These are phyloP conservation scores for Trapa bicornis DNA, from an alignment of 345 rosid genomes.

Conservation along the genomic window DNA sequence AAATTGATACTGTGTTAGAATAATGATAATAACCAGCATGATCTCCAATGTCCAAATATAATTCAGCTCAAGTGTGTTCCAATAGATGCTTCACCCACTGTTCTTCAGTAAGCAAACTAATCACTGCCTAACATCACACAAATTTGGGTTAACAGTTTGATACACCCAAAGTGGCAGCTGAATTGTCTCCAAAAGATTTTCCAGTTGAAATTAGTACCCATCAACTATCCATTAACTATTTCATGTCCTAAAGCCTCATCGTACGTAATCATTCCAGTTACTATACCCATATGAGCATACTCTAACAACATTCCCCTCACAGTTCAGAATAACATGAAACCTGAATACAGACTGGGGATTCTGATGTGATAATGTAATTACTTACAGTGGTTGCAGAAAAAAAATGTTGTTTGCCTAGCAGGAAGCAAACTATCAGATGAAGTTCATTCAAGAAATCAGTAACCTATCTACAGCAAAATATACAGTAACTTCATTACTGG, in stretches of 20 bases:
- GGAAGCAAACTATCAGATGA: slow-evolving; percentile 11
- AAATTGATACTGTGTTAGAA: too few species aligned
- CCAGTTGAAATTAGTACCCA: not conserved
- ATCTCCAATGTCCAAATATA: too few species aligned
- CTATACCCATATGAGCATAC: not conserved
- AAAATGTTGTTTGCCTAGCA: slow-evolving; percentile 23
- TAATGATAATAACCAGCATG: too few species aligned
- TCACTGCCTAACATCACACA: not conserved
- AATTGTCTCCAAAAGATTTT: too few species aligned
- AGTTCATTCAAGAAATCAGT: slow-evolving; percentile 3
- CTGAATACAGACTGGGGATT: not conserved
- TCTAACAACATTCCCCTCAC: not conserved
- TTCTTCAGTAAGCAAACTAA: not conserved
- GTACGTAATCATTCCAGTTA: not conserved
- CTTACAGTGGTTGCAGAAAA: slow-evolving; percentile 30
- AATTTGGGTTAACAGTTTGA: not conserved
- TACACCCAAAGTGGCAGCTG: not conserved
- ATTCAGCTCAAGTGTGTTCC: not conserved
- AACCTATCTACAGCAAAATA: slow-evolving; percentile 3
- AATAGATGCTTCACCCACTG: not conserved
- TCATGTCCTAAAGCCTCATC: not conserved
- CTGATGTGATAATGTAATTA: slow-evolving; percentile 8
- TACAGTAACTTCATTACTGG: slow-evolving; percentile 18
- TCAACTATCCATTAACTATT: not conserved
- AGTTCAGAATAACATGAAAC: not conserved